Conservation (phyloP, 1,284 basidiomycete species). For the Austroboletus niveus region DNA sequence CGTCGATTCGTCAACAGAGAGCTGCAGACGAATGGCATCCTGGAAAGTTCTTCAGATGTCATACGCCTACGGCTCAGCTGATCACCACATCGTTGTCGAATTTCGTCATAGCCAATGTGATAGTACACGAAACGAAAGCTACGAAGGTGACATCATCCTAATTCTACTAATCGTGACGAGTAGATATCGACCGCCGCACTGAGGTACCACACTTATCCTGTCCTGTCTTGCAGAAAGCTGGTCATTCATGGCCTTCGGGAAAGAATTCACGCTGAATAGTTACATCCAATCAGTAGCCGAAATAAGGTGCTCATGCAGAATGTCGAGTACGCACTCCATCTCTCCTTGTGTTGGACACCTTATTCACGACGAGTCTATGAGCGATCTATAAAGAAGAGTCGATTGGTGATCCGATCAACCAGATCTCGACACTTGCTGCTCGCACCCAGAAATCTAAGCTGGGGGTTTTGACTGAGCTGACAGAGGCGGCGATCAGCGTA, state of each 20-base stretch:
- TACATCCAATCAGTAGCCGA: constrained; percentile 37
- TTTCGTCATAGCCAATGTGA: constrained; percentile 22
- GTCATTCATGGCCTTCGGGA: constrained; percentile 31
- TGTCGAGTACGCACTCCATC: constrained; percentile 31
- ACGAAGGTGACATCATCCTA: constrained; percentile 8
- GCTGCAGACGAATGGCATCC: constrained; percentile 16
- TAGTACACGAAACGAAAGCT: constrained; percentile 28
- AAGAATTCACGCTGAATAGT: constrained; percentile 13
- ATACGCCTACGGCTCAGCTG: constrained; percentile 19
- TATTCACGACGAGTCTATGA: constrained; percentile 9
- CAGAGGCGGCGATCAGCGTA: constrained; percentile 19
- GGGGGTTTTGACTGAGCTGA: constrained; percentile 23
- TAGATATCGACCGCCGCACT: constrained; percentile 6
- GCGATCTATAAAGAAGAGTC: constrained; percentile 43
- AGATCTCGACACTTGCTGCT: constrained; percentile 31
- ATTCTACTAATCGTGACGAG: not conserved
- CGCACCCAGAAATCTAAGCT: constrained; percentile 22
- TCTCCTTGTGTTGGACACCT: not conserved
- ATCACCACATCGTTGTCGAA: constrained; percentile 28
- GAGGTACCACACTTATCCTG: constrained; percentile 31
- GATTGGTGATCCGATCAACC: constrained; percentile 34
- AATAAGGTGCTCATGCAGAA: constrained; percentile 30
- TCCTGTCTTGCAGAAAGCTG: constrained; percentile 31
- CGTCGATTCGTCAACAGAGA: constrained; percentile 16
- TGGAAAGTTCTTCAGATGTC: constrained; percentile 29